phyloP scores from a whole-genome alignment of 75 land plant genomes.

The Picea sitchensis region DNA sequence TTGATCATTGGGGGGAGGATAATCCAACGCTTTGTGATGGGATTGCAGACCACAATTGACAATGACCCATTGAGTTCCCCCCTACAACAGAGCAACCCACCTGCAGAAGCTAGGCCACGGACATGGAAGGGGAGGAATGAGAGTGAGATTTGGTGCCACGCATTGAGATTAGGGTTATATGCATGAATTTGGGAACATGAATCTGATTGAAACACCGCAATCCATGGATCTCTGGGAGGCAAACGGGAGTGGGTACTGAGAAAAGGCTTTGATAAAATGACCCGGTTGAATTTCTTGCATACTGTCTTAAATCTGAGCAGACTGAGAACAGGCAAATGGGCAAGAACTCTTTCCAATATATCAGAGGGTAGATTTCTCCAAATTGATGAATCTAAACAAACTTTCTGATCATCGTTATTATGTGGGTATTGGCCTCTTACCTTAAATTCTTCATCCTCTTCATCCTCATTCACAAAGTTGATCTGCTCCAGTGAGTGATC shows the following conservation, averaged over 20 bases:
- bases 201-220: slow-evolving; percentile 23
- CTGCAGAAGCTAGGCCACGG: slow-evolving; percentile 30
- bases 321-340: slow-evolving; percentile 18
- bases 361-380: slow-evolving; percentile 29
- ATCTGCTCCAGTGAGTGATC: too few species aligned
- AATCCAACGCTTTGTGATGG: slow-evolving; percentile 28
- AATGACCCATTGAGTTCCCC: slow-evolving; percentile 22
- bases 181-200: slow-evolving; percentile 22
- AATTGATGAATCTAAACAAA: background rate
- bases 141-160: slow-evolving; percentile 29
- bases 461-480: too few species aligned
- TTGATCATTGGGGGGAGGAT: slow-evolving; percentile 35
- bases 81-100: slow-evolving; percentile 37
- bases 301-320: slow-evolving; percentile 14
- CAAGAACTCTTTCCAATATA: slow-evolving; percentile 23
- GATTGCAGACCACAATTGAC: slow-evolving; percentile 23
- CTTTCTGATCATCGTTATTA: too few species aligned
- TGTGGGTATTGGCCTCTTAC: too few species aligned
- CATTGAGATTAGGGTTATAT: slow-evolving; percentile 22
- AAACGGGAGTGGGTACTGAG: background rate
- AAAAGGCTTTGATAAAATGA: background rate
- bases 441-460: too few species aligned
- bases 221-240: slow-evolving; percentile 12
- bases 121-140: slow-evolving; percentile 32
- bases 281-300: slow-evolving; percentile 15